Evolutionary conservation across 1,139 yeast genomes (phyloP), one percentile per base, ranked within the genome.

Genomic region (Scheffersomyces titani): DNA sequence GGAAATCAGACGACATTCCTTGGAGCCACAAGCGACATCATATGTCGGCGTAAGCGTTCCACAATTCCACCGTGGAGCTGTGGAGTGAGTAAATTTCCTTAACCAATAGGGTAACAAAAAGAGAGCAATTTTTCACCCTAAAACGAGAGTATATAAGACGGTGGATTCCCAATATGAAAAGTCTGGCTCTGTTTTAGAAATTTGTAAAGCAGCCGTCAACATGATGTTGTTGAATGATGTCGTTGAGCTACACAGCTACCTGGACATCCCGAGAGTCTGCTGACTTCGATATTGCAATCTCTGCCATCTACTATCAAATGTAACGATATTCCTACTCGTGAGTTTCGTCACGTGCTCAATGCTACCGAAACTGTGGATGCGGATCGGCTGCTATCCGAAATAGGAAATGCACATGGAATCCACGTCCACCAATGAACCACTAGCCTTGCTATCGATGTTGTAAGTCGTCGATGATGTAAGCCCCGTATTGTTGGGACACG

Each of bases 41-140:
- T 30, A 4, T 30, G 40, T 24, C 36, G 13, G 11, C 9, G 36
- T 30, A 30, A 11, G 16, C 40, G 3, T 30, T 30, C 40, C 40
- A 30, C 40, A 11, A 5, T 11, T 11, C 40, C 40, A 9, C 24
- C 24, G 24, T 22, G 24, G 24, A 30, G 40, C 16, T 30, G 40
- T 30, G 40, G 49, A 22, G 22, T 46, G 49, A 46, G 49, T 46
- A 46, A 46, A 46, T 46, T 19, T 19, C 20, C 19, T 46, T 52
- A 52, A 52, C 54, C 54, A 48, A 52, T 51, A 52, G 48, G 54
- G 54, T 52, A 20, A 47, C 20, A 18, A 22, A 52, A 20, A 47
- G 44, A 19, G 20, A 49, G 22, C 22, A 19, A 20, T 24, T 49
- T 49, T 30, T 49, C 51, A 6, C 22, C 19, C 20, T 19, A 21